Conservation (phyloP, 2,329 filamentous ascomycete genomes). For the Chrysosporium keratinophilum region DNA sequence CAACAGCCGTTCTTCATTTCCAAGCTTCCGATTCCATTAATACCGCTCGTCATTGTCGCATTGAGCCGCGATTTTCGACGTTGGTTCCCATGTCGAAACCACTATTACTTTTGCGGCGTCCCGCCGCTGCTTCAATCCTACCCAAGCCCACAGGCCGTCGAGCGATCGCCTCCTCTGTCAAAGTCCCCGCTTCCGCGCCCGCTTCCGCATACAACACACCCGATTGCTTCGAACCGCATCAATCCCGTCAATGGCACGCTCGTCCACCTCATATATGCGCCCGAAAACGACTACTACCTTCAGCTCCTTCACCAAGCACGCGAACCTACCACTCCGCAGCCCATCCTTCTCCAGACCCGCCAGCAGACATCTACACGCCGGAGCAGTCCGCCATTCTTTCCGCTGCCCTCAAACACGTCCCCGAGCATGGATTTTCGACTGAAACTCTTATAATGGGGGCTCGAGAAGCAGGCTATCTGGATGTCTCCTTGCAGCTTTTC, state of each 20-base stretch:
- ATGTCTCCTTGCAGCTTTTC: conserved; percentile 75
- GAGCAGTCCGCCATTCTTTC: conserved; percentile 66
- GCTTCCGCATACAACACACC: too few relatives aligned
- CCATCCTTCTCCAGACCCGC: conserved; percentile 48
- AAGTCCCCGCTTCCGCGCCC: background rate
- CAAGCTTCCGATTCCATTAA: too few relatives aligned
- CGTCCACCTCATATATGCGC: background rate
- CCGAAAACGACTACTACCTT: background rate
- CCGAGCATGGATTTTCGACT: conserved; percentile 69
- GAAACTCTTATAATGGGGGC: conserved; percentile 65
- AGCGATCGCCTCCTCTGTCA: background rate
- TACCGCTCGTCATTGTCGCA: too few relatives aligned
- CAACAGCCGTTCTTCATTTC: too few relatives aligned
- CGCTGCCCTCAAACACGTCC: conserved; percentile 69
- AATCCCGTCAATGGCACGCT: background rate
- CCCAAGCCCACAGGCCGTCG: background rate
- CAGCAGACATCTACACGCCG: conserved; percentile 50
- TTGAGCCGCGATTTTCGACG: too few relatives aligned
- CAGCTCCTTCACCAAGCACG: background rate
- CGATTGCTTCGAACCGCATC: background rate
- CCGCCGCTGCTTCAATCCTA: background rate
- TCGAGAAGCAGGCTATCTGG: conserved; percentile 72
- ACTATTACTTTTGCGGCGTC: background rate
- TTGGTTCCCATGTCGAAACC: background rate
- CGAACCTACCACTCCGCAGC: conserved; percentile 61